Percentiles rank a stretch among this genome's conserved stretches.
These are phyloP conservation scores for Endoconidiophora polonica DNA, from an alignment of 2,329 filamentous ascomycete species.

Conservation along the genomic window DNA sequence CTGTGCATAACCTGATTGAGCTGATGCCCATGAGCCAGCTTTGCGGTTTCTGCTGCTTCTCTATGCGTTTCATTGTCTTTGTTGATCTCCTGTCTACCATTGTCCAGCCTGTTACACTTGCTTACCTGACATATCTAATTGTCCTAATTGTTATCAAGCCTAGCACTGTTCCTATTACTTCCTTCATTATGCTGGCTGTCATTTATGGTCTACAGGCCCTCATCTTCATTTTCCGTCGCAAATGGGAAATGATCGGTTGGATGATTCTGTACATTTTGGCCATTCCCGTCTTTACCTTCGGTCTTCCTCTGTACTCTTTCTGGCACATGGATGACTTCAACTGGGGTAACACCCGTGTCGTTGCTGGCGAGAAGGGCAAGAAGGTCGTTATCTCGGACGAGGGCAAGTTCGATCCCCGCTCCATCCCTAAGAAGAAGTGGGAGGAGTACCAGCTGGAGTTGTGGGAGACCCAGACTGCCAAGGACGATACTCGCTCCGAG, in stretches of 20 bases:
- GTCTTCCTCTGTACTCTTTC: slow-evolving; percentile 82
- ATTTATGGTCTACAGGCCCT: slow-evolving; percentile 95
- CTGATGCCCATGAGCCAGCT: slow-evolving; percentile 85
- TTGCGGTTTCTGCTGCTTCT: slow-evolving; percentile 99
- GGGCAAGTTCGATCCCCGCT: slow-evolving; percentile 87
- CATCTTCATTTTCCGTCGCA: slow-evolving; percentile 89
- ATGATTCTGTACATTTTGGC: slow-evolving; percentile 92
- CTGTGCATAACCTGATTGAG: slow-evolving; percentile 92
- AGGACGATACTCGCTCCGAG: slow-evolving; percentile 68
- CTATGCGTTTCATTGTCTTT: slow-evolving; percentile 96
- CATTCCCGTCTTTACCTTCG: slow-evolving; percentile 81
- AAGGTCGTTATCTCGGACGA: slow-evolving; percentile 91
- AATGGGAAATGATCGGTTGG: slow-evolving; percentile 99
- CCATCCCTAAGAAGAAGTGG: slow-evolving; percentile 96
- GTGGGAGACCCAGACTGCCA: slow-evolving; percentile 84
- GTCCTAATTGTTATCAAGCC: slow-evolving; percentile 48
- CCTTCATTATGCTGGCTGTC: slow-evolving; percentile 81
- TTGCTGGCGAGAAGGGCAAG: slow-evolving; percentile 82
- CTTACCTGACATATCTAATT: slow-evolving; percentile 80
- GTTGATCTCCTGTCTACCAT: slow-evolving; percentile 83
- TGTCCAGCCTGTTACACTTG: slow-evolving; percentile 78
- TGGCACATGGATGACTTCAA: slow-evolving; percentile 99
- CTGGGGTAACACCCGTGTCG: slow-evolving; percentile 97
- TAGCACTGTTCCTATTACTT: slow-evolving; percentile 57
- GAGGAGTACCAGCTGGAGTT: slow-evolving; percentile 97